These are phyloP conservation scores for Cystobasidium pallidum DNA, from an alignment of 1,284 basidiomycete genomes.

Conservation along the genomic window DNA sequence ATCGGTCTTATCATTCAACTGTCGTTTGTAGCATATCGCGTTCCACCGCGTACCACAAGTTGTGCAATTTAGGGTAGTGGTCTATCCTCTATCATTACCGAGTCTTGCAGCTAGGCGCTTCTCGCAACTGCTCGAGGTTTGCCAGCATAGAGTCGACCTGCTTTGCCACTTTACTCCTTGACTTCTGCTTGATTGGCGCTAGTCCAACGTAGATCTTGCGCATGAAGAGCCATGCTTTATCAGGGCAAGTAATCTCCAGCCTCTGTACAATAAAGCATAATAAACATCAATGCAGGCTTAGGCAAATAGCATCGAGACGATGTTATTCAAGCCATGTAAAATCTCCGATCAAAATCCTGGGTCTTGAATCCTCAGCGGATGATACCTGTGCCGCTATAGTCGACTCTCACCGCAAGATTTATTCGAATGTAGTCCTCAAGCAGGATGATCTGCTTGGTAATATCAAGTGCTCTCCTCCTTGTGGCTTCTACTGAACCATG, in stretches of 20 bases:
- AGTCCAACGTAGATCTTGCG: background rate
- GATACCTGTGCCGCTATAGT: constrained; percentile 86
- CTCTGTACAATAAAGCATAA: background rate
- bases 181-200: background rate
- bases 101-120: no score
- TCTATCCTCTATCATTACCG: no score
- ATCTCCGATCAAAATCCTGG: constrained; percentile 63
- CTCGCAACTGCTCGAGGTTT: background rate
- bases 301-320: background rate
- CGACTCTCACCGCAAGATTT: constrained; percentile 67
- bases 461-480: constrained; percentile 54
- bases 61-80: background rate
- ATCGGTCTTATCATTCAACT: constrained; percentile 19
- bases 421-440: constrained; percentile 79
- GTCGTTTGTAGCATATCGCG: constrained; percentile 36
- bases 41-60: constrained; percentile 23
- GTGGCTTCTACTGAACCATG: background rate
- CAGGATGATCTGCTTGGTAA: constrained; percentile 59
- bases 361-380: constrained; percentile 77
- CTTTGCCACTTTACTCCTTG: background rate
- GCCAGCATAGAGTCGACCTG: background rate
- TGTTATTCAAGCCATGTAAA: background rate
- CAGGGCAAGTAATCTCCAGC: background rate
- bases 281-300: background rate
- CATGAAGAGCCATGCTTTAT: background rate